Conservation (phyloP, 164 flowering plant genomes). For the Santalum album region DNA sequence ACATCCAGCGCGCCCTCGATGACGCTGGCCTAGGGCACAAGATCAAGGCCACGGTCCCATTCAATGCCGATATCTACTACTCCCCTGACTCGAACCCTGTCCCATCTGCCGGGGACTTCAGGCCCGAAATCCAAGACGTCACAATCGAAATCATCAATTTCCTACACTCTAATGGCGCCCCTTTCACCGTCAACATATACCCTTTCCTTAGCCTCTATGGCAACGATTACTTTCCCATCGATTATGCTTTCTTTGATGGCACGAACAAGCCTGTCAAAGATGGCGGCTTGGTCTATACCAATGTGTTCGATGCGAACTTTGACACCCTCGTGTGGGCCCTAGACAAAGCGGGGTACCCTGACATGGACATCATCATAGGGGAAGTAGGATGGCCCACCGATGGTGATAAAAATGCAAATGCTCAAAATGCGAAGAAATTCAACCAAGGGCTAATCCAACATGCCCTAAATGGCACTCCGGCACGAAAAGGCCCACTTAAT, state of each 20-base stretch:
- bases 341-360: slow-evolving; percentile 55
- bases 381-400: slow-evolving; percentile 99
- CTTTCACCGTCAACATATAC: slow-evolving; percentile 87
- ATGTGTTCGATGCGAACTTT: slow-evolving; percentile 83
- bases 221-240: slow-evolving; percentile 63
- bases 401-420: slow-evolving; percentile 63
- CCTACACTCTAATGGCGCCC: slow-evolving; percentile 44
- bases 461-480: slow-evolving; percentile 57
- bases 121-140: slow-evolving; percentile 55
- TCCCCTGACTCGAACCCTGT: slow-evolving; percentile 69
- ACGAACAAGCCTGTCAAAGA: slow-evolving; percentile 41
- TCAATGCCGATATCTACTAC: slow-evolving; percentile 69
- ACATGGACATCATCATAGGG: slow-evolving; percentile 61
- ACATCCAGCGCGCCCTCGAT: slow-evolving; percentile 64
- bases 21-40: slow-evolving; percentile 32
- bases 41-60: slow-evolving; percentile 68
- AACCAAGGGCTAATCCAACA: slow-evolving; percentile 69
- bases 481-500: slow-evolving; percentile 39
- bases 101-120: slow-evolving; percentile 82
- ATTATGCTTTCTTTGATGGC: slow-evolving; percentile 83
- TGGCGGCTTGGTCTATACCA: slow-evolving; percentile 43
- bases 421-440: slow-evolving; percentile 50
- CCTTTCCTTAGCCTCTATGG: slow-evolving; percentile 86
- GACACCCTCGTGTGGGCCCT: slow-evolving; percentile 69
- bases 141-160: slow-evolving; percentile 47